Base-by-base conservation (phyloP, 2,329 filamentous ascomycete species). In the Zymoseptoria tritici region DNA sequence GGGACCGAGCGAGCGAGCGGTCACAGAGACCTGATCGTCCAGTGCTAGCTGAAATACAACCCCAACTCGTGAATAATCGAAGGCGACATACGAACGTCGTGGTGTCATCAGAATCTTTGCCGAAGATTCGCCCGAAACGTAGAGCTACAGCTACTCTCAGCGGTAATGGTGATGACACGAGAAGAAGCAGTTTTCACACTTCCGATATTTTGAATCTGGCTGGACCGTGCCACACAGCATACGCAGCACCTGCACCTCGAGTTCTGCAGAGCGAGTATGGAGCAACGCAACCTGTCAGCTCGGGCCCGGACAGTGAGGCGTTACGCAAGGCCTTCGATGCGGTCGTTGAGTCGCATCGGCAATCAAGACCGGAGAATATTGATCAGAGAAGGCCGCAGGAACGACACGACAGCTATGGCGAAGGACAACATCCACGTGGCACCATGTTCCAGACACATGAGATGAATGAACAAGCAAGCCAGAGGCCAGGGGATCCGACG, bases 171-270 rank as follows among this genome's bases (percentile, higher is more conserved):
- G 21, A 24, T 20, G 13, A 31, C 16, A 21, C n/a, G 36, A 29
- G 52, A 20, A 21, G 52, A 36, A 49, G 21, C 5, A 57, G 29
- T 53, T 63, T 54, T 36, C 65, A 61, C 52, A 69, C 66, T 29
- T 68, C 67, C 13, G 67, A 68, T 49, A 68, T 69, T 9, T 54
- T 69, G 26, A 56, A 58, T 1, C 52, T 69, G 21, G 56, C 55
- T 8, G 51, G 24, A 20, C 13, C 51, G n/a, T 21, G 20, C 21
- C 49, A 55, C 9, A 16, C 13, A 9, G 49, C 49, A 49, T 13
- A 21, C 20, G 22, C n/a, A 21, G 24, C n/a, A 11, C 13, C 46
- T 19, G 16, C 52, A 53, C 9, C 50, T 7, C 9, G 7, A 11
- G 20, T 19, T 8, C 50, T 21, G 11, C 20, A 52, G 22, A 11